phyloP scores from a whole-genome alignment of 192 early-diverging fungal genomes.

The Gonapodya prolifera region DNA sequence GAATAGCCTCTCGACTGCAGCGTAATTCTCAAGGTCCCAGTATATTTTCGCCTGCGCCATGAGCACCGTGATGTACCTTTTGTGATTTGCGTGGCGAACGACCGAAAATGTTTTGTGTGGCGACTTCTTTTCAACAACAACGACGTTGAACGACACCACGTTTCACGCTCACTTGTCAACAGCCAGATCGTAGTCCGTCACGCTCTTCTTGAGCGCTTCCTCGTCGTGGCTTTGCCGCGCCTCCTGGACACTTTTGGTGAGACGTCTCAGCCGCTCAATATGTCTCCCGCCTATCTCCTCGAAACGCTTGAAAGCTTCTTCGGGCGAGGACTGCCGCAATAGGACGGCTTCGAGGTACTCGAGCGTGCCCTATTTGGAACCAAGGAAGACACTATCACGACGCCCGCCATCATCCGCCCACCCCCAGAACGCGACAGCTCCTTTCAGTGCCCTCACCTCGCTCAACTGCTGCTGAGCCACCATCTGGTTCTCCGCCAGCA shows the following conservation, averaged over 20 bases:
- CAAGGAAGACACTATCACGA: neutral
- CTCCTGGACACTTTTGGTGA: constrained; percentile 46
- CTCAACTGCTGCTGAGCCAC: neutral
- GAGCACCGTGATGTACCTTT: constrained; percentile 43
- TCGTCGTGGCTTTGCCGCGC: constrained; percentile 44
- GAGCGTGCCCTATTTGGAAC: constrained; percentile 26
- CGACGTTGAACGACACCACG: no score
- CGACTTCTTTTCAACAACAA: no score
- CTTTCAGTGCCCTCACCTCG: neutral
- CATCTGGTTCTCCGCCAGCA: constrained; percentile 37
- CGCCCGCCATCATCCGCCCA: neutral
- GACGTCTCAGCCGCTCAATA: constrained; percentile 37
- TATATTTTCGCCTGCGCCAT: constrained; percentile 57
- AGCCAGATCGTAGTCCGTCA: constrained; percentile 44
- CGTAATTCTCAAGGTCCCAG: constrained; percentile 51
- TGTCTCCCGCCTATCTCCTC: constrained; percentile 45
- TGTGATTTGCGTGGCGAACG: no score
- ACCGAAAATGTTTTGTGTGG: no score
- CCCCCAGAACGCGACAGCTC: neutral
- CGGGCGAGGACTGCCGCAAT: constrained; percentile 37
- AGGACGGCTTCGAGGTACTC: constrained; percentile 44
- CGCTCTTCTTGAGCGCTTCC: constrained; percentile 35
- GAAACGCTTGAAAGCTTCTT: constrained; percentile 47
- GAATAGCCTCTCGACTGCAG: constrained; percentile 50
- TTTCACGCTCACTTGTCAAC: constrained; percentile 29